Evolutionary conservation across 176 grass and related monocot genomes (phyloP), one percentile per base, ranked within the genome.

Genomic region (Hyparrhenia diplandra): DNA sequence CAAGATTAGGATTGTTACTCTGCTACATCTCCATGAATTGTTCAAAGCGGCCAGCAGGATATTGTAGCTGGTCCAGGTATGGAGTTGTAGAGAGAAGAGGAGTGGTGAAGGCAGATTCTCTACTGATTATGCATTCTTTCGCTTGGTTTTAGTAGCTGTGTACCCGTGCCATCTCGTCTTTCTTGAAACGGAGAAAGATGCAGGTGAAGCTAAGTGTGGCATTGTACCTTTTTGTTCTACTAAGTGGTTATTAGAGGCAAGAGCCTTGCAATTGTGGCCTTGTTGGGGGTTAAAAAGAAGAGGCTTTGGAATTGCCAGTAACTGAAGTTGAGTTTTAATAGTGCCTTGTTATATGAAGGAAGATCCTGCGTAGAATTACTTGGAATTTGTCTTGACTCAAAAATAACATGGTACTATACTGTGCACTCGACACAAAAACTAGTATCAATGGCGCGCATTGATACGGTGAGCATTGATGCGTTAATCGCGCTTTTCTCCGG

Each of bases 121-220:
- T 73, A 87, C 82, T 76, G 67, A 70, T 85, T 65, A 74, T 81
- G 71, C 76, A 84, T 82, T 90, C 36, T 78, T 86, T 90, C 79
- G 88, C 59, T 18, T 29, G 12, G 24, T 25, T 61, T 69, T 23
- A 51, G 62, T 29, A 69, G 61, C 25, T 54, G 54, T 51, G 52
- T 64, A 12, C 42, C 64, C 45, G 9, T 66, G 82, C 2, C 29
- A 17, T 36, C 17, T 40, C 78, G 13, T 82, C 73, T 86, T 82
- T 86, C 35, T 89, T 86, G 59, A 58, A 91, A 85, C 42, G 74
- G 91, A 86, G 82, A 42, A 87, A 87, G 84, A 86, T 79, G 83
- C 40, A 52, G 85, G 25, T 85, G 73, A 81, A 67, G n/a, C n/a
- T n/a, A n/a, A n/a, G 70, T 83, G 80, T 85, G 64, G 69, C 57